Evolutionary conservation across 2,329 filamentous ascomycete genomes (phyloP).

Genomic region (Talaromyces islandicus): DNA sequence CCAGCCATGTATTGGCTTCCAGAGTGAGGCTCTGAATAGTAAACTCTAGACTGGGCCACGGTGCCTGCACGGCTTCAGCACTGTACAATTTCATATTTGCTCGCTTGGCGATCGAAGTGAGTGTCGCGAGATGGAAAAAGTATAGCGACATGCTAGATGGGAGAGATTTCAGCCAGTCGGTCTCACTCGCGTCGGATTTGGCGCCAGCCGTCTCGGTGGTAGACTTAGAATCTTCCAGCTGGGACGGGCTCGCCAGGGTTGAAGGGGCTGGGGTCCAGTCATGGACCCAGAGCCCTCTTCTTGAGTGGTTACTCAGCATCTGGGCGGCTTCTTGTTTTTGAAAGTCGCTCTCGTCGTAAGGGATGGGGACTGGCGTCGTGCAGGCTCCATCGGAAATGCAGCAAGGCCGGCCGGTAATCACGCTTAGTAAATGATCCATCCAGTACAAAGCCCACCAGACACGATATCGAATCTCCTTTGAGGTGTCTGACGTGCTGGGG

Average conservation of each 20-base stretch:
- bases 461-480: constrained; percentile 39
- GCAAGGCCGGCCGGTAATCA: constrained; percentile 40
- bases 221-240: constrained; percentile 15
- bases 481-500: constrained; percentile 28
- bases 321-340: constrained; percentile 25
- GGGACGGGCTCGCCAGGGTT: constrained; percentile 15
- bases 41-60: constrained; percentile 34
- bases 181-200: constrained; percentile 15
- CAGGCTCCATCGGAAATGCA: constrained; percentile 37
- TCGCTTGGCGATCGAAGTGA: constrained; percentile 32
- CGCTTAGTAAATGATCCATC: constrained; percentile 36
- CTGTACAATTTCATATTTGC: constrained; percentile 35
- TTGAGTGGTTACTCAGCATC: constrained; percentile 21
- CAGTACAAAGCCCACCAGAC: constrained; percentile 42
- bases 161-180: constrained; percentile 31
- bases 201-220: constrained; percentile 10
- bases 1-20: constrained; percentile 35
- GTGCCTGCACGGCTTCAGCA: constrained; percentile 27
- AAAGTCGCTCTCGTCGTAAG: constrained; percentile 36
- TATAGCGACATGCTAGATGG: constrained; percentile 35
- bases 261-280: constrained; percentile 18
- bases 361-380: constrained; percentile 37
- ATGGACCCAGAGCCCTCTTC: constrained; percentile 15
- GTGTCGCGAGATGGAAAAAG: constrained; percentile 33
- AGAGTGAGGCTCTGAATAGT: constrained; percentile 32